A percentile compares a stretch with the other conserved stretches of the same genome.
phyloP scores from a whole-genome alignment of 208 protist species.

The Acanthamoeba divionensis region DNA sequence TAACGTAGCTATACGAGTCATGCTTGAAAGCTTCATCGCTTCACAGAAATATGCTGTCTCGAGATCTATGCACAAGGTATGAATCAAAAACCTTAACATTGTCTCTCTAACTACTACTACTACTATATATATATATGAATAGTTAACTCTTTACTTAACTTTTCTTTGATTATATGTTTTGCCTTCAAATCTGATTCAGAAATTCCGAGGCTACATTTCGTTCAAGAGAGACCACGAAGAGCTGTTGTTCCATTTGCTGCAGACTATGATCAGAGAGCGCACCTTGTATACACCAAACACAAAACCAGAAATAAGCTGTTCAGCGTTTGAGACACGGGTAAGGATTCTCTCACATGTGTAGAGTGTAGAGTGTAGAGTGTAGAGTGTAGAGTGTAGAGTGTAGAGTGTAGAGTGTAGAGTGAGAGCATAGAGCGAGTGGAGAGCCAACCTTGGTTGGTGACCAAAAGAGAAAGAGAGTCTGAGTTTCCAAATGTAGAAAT shows the following conservation, averaged over 20 bases:
- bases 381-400: background rate
- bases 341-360: background rate
- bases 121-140: background rate
- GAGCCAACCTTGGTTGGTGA: too few species aligned
- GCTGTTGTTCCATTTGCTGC: slow-evolving; percentile 76
- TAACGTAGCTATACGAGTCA: slow-evolving; percentile 95
- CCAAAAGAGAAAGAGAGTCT: too few species aligned
- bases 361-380: background rate
- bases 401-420: background rate
- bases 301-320: background rate
- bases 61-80: slow-evolving; percentile 62
- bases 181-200: background rate
- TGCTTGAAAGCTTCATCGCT: slow-evolving; percentile 97
- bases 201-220: slow-evolving; percentile 76
- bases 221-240: slow-evolving; percentile 79
- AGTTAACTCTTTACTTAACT: background rate
- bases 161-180: background rate
- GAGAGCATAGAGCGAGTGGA: too few species aligned
- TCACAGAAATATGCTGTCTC: slow-evolving; percentile 87
- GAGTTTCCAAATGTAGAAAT: too few species aligned
- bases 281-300: background rate
- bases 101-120: too few species aligned
- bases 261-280: slow-evolving; percentile 63
- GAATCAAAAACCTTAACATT: too few species aligned
- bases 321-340: slow-evolving; percentile 18